These are phyloP conservation scores for Neofusicoccum sp. DNA, from an alignment of 2,329 filamentous ascomycete species.

Conservation along the genomic window DNA sequence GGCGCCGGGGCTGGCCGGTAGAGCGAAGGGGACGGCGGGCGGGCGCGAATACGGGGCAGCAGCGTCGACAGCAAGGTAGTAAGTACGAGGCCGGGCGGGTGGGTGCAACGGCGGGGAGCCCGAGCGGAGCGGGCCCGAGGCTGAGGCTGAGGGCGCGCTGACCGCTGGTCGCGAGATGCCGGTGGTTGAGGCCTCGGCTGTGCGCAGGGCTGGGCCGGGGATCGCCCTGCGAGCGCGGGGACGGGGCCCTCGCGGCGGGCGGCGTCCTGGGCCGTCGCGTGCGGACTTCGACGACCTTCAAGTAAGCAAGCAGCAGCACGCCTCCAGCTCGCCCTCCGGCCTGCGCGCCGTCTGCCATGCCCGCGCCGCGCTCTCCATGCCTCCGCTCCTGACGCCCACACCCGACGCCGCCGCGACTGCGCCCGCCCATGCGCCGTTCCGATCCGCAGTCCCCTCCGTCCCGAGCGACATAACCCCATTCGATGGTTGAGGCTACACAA, in stretches of 20 bases:
- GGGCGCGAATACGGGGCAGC: constrained; percentile 8
- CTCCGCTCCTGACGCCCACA: constrained; percentile 20
- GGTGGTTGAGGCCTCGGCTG: constrained; percentile 1
- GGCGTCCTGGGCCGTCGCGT: constrained; percentile 2
- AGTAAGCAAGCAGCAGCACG: constrained; percentile 13
- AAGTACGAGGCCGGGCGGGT: constrained; percentile 10
- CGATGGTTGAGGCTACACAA: constrained; percentile 42
- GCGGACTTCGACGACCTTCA: constrained; percentile 14
- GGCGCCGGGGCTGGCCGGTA: background rate
- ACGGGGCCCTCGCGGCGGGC: background rate
- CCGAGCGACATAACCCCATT: constrained; percentile 29
- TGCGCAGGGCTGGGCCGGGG: constrained; percentile 14
- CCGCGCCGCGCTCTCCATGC: constrained; percentile 18
- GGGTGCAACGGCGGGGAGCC: constrained; percentile 6
- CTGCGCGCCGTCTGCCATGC: background rate
- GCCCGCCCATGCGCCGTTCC: constrained; percentile 21
- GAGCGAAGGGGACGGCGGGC: too few species aligned
- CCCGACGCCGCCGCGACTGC: constrained; percentile 21
- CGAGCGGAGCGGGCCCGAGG: constrained; percentile 14
- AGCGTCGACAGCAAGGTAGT: background rate
- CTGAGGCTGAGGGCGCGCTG: constrained; percentile 3
- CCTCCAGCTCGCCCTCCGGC: background rate
- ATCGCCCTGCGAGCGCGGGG: constrained; percentile 15
- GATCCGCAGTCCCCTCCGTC: constrained; percentile 27
- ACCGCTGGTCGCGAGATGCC: constrained; percentile 8